Conservation (phyloP, 2,329 filamentous ascomycete genomes). For the Chaetomium globosum region DNA sequence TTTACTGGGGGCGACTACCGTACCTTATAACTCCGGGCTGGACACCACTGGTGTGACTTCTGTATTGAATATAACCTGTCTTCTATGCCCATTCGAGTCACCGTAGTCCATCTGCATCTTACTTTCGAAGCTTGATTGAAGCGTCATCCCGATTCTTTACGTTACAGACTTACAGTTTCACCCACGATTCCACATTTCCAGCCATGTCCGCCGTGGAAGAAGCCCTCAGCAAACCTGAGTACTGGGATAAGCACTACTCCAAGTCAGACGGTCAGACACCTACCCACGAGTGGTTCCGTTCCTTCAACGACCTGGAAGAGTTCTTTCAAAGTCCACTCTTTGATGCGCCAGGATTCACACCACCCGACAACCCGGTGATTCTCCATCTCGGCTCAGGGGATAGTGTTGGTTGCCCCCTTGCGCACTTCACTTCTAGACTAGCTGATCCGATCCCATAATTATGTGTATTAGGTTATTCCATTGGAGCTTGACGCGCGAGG, state of each 20-base stretch:
- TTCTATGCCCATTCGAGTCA: too few species aligned
- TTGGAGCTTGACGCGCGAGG: constrained; percentile 50
- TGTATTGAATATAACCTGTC: too few species aligned
- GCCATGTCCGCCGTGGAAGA: background rate
- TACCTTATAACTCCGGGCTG: too few species aligned
- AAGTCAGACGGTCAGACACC: constrained; percentile 44
- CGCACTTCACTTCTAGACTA: background rate
- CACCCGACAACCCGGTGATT: constrained; percentile 47
- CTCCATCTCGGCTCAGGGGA: constrained; percentile 61
- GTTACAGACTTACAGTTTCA: too few species aligned
- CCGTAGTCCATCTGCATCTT: too few species aligned
- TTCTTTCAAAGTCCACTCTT: constrained; percentile 53
- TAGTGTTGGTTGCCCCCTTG: constrained; percentile 49
- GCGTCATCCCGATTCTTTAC: too few species aligned
- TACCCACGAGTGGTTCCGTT: constrained; percentile 58
- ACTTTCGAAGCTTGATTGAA: too few species aligned
- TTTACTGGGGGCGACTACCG: too few species aligned
- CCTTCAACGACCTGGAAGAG: constrained; percentile 50
- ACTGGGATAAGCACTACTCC: constrained; percentile 56
- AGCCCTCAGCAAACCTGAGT: constrained; percentile 44
- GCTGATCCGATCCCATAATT: background rate
- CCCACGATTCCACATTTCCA: too few species aligned
- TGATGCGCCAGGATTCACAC: constrained; percentile 30
- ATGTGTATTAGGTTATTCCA: constrained; percentile 55
- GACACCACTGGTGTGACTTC: too few species aligned